Evolutionary conservation across 2,329 filamentous ascomycete species (phyloP), one percentile per base, ranked within the genome.

Genomic region (Colletotrichum cordylinicola): DNA sequence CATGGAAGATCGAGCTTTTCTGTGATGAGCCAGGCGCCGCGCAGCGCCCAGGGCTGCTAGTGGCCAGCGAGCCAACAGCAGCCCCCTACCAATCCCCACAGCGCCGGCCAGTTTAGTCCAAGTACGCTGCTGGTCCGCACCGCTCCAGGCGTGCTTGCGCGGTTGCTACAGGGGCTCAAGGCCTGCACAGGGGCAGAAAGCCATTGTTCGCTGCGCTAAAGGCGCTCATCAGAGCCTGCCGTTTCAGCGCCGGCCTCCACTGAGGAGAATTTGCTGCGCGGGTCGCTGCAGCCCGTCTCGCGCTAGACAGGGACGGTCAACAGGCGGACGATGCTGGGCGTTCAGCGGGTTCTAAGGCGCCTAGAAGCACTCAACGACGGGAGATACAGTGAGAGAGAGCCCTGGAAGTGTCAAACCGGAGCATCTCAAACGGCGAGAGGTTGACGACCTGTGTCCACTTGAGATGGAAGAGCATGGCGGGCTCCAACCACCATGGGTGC

Each of bases 1-100:
- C 37, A 29, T 76, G 74, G 16, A 9, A 13, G 74, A 76, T 76
- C 74, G 74, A 75, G 52, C 65, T 74, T 76, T 76, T 73, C 52
- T 37, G 29, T 52, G 62, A 60, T 52, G 35, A 43, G 31, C 43
- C 39, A 66, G 55, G 29, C 60, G 60, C 37, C 71, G 37, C 35
- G 67, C 56, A 29, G 27, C n/a, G 56, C 56, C 21, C 56, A 62
- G 70, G 65, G 64, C 74, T 67, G 18, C 67, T 35, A 74, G 67
- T 60, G 68, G 72, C 43, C 58, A 72, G 70, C 56, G 58, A 37
- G 37, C 29, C 68, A 39, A 52, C 48, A 24, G 67, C 43, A 43
- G 33, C 72, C 72, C 60, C 67, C n/a, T 37, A 18, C 24, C 58
- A 29, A 76, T 39, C 70, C 74, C 73, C 70, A 60, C 65, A 76